Conservation (phyloP, 2,329 filamentous ascomycete genomes). For the Zymoseptoria tritici region DNA sequence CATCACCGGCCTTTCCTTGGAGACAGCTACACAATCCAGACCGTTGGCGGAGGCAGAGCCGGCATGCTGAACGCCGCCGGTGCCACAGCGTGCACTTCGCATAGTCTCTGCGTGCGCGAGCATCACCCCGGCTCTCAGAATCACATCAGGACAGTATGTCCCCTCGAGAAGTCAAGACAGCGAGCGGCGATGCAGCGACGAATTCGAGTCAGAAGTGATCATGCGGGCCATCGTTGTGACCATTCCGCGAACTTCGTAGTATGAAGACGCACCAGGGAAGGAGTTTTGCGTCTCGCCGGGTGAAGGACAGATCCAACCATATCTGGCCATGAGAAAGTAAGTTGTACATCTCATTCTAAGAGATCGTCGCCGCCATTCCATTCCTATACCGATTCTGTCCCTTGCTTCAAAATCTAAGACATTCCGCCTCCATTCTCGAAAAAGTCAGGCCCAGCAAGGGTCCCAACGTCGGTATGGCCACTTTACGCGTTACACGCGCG, state of each 20-base stretch:
- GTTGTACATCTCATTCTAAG: not conserved
- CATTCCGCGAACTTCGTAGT: not conserved
- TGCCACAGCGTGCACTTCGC: not conserved
- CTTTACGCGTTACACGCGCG: conserved; percentile 19
- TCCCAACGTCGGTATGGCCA: conserved; percentile 9
- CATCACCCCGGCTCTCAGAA: not conserved
- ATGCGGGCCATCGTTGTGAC: not conserved
- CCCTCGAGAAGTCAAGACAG: not conserved
- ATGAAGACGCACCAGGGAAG: not conserved
- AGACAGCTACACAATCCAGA: not conserved
- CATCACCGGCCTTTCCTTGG: not conserved
- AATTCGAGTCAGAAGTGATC: not conserved
- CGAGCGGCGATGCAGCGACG: not conserved
- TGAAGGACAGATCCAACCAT: not conserved
- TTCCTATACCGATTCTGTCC: conserved; percentile 3
- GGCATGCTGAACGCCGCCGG: not conserved
- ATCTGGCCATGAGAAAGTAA: not conserved
- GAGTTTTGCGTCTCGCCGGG: not conserved
- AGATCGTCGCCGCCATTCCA: not conserved
- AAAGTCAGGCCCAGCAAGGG: conserved; percentile 21
- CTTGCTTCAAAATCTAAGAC: conserved; percentile 17
- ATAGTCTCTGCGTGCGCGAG: not conserved
- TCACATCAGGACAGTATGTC: too few relatives aligned
- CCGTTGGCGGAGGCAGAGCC: not conserved
- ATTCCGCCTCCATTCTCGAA: conserved; percentile 20